Evolutionary conservation across 2,329 filamentous ascomycete species (phyloP).

Genomic region (Fusarium pseudograminearum): DNA sequence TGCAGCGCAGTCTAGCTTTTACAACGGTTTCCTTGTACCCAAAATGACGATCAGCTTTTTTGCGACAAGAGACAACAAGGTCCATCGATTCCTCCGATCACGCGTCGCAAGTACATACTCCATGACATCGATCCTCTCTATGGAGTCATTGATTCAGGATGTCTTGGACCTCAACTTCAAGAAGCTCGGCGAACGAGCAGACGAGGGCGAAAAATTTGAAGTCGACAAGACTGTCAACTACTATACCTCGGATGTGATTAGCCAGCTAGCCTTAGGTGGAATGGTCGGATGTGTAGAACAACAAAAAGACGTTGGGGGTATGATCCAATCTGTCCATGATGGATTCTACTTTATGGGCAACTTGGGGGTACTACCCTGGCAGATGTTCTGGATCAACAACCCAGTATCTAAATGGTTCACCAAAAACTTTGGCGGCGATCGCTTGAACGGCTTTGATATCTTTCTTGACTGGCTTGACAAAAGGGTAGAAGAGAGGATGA

Average conservation of each 20-base stretch:
- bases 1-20: neutral
- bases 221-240: conserved; percentile 23
- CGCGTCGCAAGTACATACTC: conserved; percentile 24
- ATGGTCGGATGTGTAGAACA: conserved; percentile 30
- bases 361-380: conserved; percentile 22
- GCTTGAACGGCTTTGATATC: conserved; percentile 21
- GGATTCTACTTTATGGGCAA: conserved; percentile 31
- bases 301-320: conserved; percentile 13
- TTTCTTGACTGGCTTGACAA: conserved; percentile 21
- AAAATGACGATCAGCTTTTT: conserved; percentile 33
- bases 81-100: conserved; percentile 21
- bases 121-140: conserved; percentile 23
- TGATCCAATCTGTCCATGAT: conserved; percentile 29
- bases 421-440: conserved; percentile 2
- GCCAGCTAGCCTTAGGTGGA: conserved; percentile 17
- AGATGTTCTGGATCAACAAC: conserved; percentile 32
- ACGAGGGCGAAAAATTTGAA: neutral
- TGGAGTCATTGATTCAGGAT: conserved; percentile 20
- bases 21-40: conserved; percentile 18
- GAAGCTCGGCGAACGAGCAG: conserved; percentile 11
- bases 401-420: conserved; percentile 2
- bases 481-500: conserved; percentile 18
- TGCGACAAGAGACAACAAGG: conserved; percentile 7
- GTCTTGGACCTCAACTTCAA: conserved; percentile 19
- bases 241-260: conserved; percentile 26